Evolutionary conservation across 768 basidiomycete genomes (phyloP).

Genomic region (Naematelia encephala): DNA sequence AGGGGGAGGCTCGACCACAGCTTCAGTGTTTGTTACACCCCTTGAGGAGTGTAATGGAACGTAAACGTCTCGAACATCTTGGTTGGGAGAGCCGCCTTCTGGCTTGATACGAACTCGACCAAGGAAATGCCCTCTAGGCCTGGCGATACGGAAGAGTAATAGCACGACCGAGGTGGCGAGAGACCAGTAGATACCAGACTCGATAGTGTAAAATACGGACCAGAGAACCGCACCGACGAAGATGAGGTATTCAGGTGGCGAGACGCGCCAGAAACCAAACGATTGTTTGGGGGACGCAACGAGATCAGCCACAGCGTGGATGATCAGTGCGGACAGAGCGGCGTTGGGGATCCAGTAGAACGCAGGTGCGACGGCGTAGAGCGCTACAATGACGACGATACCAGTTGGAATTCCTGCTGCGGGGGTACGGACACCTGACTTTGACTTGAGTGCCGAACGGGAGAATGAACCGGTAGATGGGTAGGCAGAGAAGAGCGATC

Average conservation of each 20-base stretch:
- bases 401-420: conserved; percentile 80
- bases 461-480: conserved; percentile 98
- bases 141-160: conserved; percentile 78
- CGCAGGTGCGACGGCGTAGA: conserved; percentile 89
- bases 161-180: conserved; percentile 74
- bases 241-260: conserved; percentile 87
- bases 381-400: conserved; percentile 82
- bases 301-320: conserved; percentile 75
- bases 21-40: conserved; percentile 61
- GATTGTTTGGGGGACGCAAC: conserved; percentile 78
- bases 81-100: conserved; percentile 37
- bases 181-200: conserved; percentile 68
- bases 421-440: conserved; percentile 96
- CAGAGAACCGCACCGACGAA: conserved; percentile 82
- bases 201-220: conserved; percentile 89
- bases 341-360: conserved; percentile 68
- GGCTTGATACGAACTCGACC: conserved; percentile 64
- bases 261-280: conserved; percentile 88
- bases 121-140: conserved; percentile 84
- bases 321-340: conserved; percentile 84
- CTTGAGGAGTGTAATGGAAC: conserved; percentile 62
- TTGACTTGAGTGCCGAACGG: conserved; percentile 91
- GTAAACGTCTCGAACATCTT: conserved; percentile 68
- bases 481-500: conserved; percentile 84
- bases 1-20: conserved; percentile 71